Evolutionary conservation across 768 basidiomycete genomes (phyloP).

Genomic region (Leccinum broughii): DNA sequence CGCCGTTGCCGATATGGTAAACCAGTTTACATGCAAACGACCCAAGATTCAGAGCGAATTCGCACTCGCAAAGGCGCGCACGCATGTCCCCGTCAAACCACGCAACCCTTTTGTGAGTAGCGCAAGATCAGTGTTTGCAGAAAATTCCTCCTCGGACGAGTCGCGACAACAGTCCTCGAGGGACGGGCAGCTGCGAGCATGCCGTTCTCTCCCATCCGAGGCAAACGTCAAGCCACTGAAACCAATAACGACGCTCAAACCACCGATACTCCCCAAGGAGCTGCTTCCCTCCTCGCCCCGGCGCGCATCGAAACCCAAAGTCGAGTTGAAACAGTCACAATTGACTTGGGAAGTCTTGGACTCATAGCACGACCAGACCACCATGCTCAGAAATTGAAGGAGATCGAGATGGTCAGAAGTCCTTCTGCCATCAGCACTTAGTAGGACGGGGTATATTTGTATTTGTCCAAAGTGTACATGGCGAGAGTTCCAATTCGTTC

Average conservation of each 20-base stretch:
- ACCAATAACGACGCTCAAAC: conserved; percentile 32
- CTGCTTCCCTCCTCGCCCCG: conserved; percentile 13
- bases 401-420: no score
- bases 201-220: conserved; percentile 12
- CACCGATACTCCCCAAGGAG: conserved; percentile 31
- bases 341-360: conserved; percentile 13
- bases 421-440: no score
- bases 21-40: conserved; percentile 22
- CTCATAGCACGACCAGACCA: neutral
- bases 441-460: no score
- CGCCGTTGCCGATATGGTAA: conserved; percentile 20
- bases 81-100: conserved; percentile 1
- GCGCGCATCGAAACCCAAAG: conserved; percentile 7
- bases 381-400: neutral
- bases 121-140: conserved; percentile 24
- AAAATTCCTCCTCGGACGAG: neutral
- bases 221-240: conserved; percentile 21
- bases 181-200: conserved; percentile 5
- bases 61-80: conserved; percentile 13
- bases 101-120: conserved; percentile 25
- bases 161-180: neutral
- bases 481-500: no score
- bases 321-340: conserved; percentile 20
- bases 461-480: no score
- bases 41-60: conserved; percentile 25